Evolutionary conservation across 441 rosid species (phyloP).

Genomic region (Cnidoscolus chayamansa): DNA sequence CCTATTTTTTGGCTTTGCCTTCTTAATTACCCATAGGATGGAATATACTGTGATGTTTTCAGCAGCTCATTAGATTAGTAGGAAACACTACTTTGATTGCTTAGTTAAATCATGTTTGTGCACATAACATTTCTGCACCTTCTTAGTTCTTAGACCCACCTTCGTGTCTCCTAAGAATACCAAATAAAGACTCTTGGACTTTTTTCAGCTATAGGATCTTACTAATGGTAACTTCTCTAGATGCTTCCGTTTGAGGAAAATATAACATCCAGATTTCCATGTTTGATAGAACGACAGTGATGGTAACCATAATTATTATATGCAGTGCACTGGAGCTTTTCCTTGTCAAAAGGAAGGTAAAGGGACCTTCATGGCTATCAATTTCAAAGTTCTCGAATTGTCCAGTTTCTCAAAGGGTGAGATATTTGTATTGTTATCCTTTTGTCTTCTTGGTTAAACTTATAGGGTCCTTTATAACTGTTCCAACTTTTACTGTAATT

Average conservation of each 20-base stretch:
- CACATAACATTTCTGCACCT: not conserved
- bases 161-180: constrained; percentile 1
- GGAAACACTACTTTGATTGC: not conserved
- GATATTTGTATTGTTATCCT: constrained; percentile 25
- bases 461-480: constrained; percentile 8
- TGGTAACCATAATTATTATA: constrained; percentile 19
- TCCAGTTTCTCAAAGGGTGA: constrained; percentile 73
- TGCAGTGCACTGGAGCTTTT: constrained; percentile 97
- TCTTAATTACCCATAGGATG: not conserved
- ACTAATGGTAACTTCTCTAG: constrained; percentile 4
- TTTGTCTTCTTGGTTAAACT: constrained; percentile 15
- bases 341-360: constrained; percentile 80
- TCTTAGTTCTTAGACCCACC: not conserved
- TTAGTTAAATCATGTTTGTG: not conserved
- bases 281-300: constrained; percentile 5
- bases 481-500: constrained; percentile 24
- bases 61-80: not conserved
- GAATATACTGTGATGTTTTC: not conserved
- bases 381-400: constrained; percentile 67
- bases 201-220: constrained; percentile 3
- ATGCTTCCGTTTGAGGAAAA: constrained; percentile 3
- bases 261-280: not conserved
- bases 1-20: not conserved
- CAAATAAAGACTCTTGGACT: not conserved
- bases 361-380: constrained; percentile 93